phyloP scores from a whole-genome alignment of 805 yeast species.

The Metschnikowia lochheadii region DNA sequence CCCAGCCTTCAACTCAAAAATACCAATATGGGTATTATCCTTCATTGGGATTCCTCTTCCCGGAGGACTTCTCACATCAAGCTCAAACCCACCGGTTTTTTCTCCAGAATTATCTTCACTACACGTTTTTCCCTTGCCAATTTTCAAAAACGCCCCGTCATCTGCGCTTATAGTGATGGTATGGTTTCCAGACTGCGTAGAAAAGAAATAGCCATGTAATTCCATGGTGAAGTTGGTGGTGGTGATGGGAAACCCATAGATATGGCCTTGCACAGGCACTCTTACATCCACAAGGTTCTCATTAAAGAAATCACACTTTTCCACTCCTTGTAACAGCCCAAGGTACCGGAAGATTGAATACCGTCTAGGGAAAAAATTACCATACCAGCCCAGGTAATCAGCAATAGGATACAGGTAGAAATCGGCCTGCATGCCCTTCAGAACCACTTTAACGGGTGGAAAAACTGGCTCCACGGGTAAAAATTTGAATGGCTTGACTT shows the following conservation, averaged over 20 bases:
- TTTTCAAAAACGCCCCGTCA: not conserved
- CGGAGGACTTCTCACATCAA: no score
- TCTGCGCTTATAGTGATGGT: not conserved
- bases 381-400: not conserved
- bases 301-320: not conserved
- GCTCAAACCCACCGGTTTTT: no score
- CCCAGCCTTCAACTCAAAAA: no score
- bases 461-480: no score
- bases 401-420: not conserved
- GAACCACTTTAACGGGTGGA: not conserved
- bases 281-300: no score
- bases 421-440: not conserved
- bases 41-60: no score
- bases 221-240: not conserved
- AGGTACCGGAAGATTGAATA: no score
- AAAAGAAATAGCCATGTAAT: not conserved
- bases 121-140: not conserved
- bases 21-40: no score
- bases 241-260: not conserved
- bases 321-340: no score
- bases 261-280: not conserved
- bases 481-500: no score
- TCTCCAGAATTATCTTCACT: no score
- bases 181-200: not conserved
- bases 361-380: not conserved